Evolutionary conservation across 208 protist species (phyloP).

Genomic region (Ichthyophonus hoferi): DNA sequence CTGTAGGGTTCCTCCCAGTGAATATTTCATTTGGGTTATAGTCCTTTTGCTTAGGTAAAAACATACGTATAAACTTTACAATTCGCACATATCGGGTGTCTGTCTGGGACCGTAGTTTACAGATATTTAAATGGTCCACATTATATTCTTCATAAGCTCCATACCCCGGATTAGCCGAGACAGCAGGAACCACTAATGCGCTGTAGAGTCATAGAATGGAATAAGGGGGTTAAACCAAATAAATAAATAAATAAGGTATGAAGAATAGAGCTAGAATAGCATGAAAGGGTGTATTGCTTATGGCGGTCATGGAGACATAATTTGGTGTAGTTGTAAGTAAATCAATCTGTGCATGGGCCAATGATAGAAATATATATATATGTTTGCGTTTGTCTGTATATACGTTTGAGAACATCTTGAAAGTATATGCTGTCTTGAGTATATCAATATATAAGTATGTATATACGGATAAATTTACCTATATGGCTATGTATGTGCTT

Average conservation of each 20-base stretch:
- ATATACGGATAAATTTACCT: not conserved
- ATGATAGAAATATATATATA: not conserved
- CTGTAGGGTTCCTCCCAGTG: too few relatives aligned
- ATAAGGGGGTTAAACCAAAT: too few relatives aligned
- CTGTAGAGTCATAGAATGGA: not conserved
- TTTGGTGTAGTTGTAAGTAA: not conserved
- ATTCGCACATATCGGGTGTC: slow-evolving; percentile 4
- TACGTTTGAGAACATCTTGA: too few relatives aligned
- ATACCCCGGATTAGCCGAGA: not conserved
- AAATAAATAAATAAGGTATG: too few relatives aligned
- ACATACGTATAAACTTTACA: not conserved
- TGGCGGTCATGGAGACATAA: not conserved
- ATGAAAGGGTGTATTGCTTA: not conserved
- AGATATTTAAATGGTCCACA: slow-evolving; percentile 14
- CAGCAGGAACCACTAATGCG: not conserved
- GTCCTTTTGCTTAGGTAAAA: not conserved
- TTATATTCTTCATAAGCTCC: not conserved
- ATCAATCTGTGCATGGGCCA: not conserved
- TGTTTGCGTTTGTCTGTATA: too few relatives aligned
- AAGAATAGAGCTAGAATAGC: not conserved
- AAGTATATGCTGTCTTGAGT: too few relatives aligned
- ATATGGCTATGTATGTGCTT: too few relatives aligned
- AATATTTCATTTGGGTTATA: too few relatives aligned
- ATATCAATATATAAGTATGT: too few relatives aligned
- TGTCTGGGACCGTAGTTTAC: not conserved